Evolutionary conservation across 352 stramenopile genomes (phyloP).

Genomic region (Globisporangium cylindrosporum): DNA sequence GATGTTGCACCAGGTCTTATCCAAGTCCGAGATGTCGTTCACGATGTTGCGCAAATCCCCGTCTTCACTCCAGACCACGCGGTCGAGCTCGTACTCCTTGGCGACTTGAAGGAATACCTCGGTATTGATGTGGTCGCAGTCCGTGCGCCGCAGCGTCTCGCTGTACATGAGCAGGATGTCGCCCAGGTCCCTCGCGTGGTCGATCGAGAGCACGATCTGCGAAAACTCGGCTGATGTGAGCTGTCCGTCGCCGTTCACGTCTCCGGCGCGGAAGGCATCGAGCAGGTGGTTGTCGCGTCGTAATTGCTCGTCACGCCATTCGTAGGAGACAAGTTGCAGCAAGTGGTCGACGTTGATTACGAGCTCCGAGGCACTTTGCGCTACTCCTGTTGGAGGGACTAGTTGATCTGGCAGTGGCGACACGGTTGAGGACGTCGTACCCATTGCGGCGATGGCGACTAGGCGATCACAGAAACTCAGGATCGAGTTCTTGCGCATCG

Average conservation of each 20-base stretch:
- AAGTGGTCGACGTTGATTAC: constrained; percentile 72
- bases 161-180: constrained; percentile 83
- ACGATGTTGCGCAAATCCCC: constrained; percentile 65
- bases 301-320: constrained; percentile 72
- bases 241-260: constrained; percentile 78
- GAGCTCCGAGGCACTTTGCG: constrained; percentile 14
- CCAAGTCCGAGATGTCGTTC: constrained; percentile 60
- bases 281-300: constrained; percentile 62
- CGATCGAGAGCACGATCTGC: constrained; percentile 77
- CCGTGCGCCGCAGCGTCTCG: constrained; percentile 65
- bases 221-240: constrained; percentile 76
- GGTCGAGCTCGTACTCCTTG: constrained; percentile 72
- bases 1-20: constrained; percentile 56
- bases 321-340: constrained; percentile 56
- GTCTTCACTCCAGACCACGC: constrained; percentile 65
- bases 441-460: constrained; percentile 39
- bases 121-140: constrained; percentile 50
- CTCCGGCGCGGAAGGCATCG: constrained; percentile 70
- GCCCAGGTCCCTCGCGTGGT: constrained; percentile 52
- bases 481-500: constrained; percentile 68
- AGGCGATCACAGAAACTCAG: constrained; percentile 62
- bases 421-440: constrained; percentile 24
- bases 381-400: neutral
- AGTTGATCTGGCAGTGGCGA: neutral
- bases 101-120: constrained; percentile 73